Base-by-base conservation (phyloP, 2,329 filamentous ascomycete genomes). In the Decorospora gaudefroyi region DNA sequence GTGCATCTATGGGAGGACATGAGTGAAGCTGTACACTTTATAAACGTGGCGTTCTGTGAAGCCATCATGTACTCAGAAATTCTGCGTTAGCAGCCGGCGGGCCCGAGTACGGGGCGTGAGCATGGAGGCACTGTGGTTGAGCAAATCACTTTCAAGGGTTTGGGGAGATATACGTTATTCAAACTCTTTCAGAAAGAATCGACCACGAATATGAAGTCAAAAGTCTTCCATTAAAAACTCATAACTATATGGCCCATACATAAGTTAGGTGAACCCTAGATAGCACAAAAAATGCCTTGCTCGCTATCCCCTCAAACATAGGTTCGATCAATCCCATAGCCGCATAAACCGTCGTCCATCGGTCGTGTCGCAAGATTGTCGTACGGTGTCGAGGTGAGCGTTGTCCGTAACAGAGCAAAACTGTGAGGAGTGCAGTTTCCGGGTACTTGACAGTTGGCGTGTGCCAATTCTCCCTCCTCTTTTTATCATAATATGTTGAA, bases 361-460 rank as follows among this genome's bases (percentile, higher is more conserved):
- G 29, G 16, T 3, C 4, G n/a, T 41, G 22, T 19, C 22, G 38
- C 15, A 33, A 31, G 21, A 41, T 33, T 7, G 22, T 37, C 28
- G 29, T 8, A 7, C 18, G 28, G 27, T 43, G 30, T 35, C 21
- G 29, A 19, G 21, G 8, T 10, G 16, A n/a, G n/a, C n/a, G 15
- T 25, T 25, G 12, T 25, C 15, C 13, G 33, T 17, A 13, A 10
- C 26, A 17, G 15, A 35, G 33, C 21, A 18, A 35, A 22, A 16
- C 33, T 12, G 10, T 12, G 13, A 35, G 33, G 33, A 19, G 15
- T 16, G 10, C 12, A 17, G 21, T 26, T 11, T 35, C 21, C 6
- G 9, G n/a, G 33, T 35, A 25, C 21, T 19, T 12, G 3, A 23
- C 10, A n/a, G 10, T 26, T 35, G 33, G 33, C 21, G 19, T 23